Percentiles rank a stretch among this genome's conserved stretches.
phyloP scores from a whole-genome alignment of 345 rosid species.

The Eucalyptus leucophloia region DNA sequence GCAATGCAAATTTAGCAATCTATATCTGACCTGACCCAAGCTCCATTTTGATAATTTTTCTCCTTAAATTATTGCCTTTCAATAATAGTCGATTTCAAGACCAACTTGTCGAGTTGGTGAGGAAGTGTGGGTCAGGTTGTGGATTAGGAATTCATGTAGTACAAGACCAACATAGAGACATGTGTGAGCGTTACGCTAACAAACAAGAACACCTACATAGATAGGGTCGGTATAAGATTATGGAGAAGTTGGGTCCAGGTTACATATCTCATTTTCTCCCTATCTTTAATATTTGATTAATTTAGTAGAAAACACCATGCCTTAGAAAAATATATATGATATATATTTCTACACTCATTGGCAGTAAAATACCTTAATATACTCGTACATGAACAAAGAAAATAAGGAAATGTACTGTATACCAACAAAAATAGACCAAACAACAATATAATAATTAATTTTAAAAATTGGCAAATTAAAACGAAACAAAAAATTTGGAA shows the following conservation, averaged over 20 bases:
- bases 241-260: background rate
- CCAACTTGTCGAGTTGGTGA: background rate
- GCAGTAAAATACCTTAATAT: background rate
- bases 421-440: background rate
- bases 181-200: accelerated
- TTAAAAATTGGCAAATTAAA: background rate
- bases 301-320: background rate
- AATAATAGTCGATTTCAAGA: background rate
- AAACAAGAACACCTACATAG: background rate
- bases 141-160: background rate
- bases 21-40: accelerated
- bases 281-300: background rate
- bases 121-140: background rate
- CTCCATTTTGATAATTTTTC: background rate
- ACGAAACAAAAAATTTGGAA: background rate
- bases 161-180: background rate
- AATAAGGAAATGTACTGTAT: background rate
- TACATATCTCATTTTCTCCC: background rate
- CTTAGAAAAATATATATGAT: background rate
- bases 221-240: background rate
- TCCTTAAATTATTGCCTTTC: background rate
- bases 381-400: background rate
- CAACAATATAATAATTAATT: background rate
- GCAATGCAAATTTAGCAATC: accelerated
- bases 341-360: background rate